Evolutionary conservation across 2,329 filamentous ascomycete species (phyloP).

Genomic region (Aspergillus luchuensis): DNA sequence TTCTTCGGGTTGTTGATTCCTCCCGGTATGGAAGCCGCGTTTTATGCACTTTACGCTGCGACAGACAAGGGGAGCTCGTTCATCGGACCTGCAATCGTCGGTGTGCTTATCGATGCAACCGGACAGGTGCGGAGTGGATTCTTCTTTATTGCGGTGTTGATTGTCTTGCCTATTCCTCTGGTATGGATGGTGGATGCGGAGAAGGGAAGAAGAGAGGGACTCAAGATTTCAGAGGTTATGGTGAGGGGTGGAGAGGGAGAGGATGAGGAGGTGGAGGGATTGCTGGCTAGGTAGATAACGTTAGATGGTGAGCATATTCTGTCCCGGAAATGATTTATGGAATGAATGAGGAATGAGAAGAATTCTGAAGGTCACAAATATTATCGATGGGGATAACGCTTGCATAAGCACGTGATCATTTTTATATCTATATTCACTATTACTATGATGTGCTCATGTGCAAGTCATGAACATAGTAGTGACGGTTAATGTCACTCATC

Average conservation of each 20-base stretch:
- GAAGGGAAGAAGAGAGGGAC: slow-evolving; percentile 36
- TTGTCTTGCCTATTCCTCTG: slow-evolving; percentile 76
- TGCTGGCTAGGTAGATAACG: slow-evolving; percentile 21
- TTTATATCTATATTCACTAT: no score
- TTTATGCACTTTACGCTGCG: slow-evolving; percentile 91
- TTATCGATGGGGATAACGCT: no score
- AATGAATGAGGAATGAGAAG: neutral
- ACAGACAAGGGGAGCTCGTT: slow-evolving; percentile 91
- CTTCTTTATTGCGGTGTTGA: slow-evolving; percentile 81
- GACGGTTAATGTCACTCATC: slow-evolving; percentile 51
- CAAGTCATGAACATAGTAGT: neutral
- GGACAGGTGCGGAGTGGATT: slow-evolving; percentile 79
- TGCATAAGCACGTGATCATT: no score
- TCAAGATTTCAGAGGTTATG: slow-evolving; percentile 35
- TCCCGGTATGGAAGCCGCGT: slow-evolving; percentile 84
- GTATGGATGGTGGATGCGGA: slow-evolving; percentile 68
- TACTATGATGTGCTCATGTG: no score
- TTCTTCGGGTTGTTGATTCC: slow-evolving; percentile 88
- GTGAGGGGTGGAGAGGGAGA: slow-evolving; percentile 13
- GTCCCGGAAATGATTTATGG: neutral
- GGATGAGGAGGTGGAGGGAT: slow-evolving; percentile 32
- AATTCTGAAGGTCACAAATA: neutral
- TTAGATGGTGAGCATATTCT: neutral
- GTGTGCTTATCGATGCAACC: slow-evolving; percentile 77
- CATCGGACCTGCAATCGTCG: slow-evolving; percentile 87